Conservation (phyloP, 2,329 filamentous ascomycete genomes). For the Reticulascus tulasneorum region DNA sequence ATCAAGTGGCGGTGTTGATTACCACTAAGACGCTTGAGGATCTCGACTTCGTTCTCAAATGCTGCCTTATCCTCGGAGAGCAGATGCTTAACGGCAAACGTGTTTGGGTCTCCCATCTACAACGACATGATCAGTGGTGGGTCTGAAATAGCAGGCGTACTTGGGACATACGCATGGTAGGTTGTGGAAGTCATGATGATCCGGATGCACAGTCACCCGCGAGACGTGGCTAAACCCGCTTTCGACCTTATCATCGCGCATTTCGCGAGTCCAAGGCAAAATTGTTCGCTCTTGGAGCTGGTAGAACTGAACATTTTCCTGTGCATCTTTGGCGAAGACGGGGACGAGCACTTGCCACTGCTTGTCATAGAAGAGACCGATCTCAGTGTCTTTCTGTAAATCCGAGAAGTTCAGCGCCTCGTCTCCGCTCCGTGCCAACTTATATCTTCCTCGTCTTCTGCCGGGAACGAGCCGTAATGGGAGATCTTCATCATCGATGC, state of each 20-base stretch:
- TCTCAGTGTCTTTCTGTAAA: background rate
- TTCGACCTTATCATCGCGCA: background rate
- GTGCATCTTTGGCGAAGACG: background rate
- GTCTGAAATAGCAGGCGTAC: background rate
- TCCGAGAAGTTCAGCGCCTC: background rate
- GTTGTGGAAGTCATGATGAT: background rate
- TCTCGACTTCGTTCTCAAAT: background rate
- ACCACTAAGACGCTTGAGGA: background rate
- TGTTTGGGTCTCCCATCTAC: background rate
- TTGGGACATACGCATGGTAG: background rate
- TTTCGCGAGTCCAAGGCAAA: background rate
- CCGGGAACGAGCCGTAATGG: no score
- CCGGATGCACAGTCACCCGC: background rate
- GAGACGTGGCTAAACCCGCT: background rate
- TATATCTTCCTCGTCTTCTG: background rate
- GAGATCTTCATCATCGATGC: background rate
- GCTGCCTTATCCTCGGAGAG: background rate
- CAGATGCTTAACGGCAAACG: background rate
- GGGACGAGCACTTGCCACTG: background rate
- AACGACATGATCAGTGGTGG: background rate
- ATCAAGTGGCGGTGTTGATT: background rate
- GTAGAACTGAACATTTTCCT: background rate
- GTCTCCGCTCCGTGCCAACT: background rate
- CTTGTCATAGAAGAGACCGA: background rate
- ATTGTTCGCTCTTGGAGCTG: background rate